These are phyloP conservation scores for Starmerella geochares DNA, from an alignment of 805 yeast species.

Conservation along the genomic window DNA sequence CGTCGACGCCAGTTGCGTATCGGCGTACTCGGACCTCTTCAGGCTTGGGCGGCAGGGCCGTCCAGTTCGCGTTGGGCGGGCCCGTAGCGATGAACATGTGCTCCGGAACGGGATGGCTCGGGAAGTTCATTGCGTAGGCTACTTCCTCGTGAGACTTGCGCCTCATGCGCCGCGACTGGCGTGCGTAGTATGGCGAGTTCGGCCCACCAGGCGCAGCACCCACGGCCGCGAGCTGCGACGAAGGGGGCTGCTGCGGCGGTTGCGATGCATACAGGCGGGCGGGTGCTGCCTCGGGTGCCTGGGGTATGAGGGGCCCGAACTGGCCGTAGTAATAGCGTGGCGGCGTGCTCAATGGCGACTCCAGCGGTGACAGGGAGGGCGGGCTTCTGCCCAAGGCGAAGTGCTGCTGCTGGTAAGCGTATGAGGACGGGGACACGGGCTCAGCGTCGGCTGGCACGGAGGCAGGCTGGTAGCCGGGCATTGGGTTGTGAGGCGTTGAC, in stretches of 20 bases:
- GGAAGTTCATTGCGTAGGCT: constrained; percentile 26
- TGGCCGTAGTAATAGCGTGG: constrained; percentile 1
- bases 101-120: constrained; percentile 25
- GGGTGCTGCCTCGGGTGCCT: too few relatives aligned
- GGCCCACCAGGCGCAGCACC: background rate
- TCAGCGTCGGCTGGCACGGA: background rate
- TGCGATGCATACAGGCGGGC: too few relatives aligned
- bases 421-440: background rate
- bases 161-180: constrained; percentile 2
- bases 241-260: background rate
- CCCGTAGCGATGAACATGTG: constrained; percentile 15
- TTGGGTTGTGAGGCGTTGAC: background rate
- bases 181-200: background rate
- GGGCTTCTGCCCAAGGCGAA: background rate
- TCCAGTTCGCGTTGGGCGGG: constrained; percentile 13
- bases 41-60: constrained; percentile 18
- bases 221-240: background rate
- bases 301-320: background rate
- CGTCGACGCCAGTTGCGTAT: constrained; percentile 65
- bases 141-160: constrained; percentile 6
- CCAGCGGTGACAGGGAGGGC: background rate
- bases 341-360: background rate
- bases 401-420: background rate
- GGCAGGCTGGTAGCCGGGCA: background rate
- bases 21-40: constrained; percentile 26